These are phyloP conservation scores for Penicillium olsonii DNA, from an alignment of 2,329 filamentous ascomycete species.

Conservation along the genomic window DNA sequence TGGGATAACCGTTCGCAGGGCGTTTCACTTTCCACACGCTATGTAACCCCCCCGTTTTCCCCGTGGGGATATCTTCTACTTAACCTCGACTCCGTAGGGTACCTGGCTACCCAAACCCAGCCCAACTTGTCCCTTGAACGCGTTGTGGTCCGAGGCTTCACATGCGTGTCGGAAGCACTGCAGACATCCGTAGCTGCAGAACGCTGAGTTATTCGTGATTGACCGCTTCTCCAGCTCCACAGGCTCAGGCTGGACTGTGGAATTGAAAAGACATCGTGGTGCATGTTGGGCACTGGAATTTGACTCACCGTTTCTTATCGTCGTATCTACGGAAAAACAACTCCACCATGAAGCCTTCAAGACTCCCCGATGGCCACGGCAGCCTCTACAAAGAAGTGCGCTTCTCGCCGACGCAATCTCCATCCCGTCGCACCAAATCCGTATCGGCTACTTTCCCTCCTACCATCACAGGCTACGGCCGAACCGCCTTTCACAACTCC, in stretches of 20 bases:
- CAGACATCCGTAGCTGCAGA: background rate
- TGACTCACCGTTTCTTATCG: background rate
- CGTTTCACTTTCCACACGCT: background rate
- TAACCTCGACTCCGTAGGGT: background rate
- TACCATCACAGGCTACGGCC: slow-evolving; percentile 27
- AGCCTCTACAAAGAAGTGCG: slow-evolving; percentile 44
- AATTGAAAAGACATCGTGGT: background rate
- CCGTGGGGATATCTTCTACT: background rate
- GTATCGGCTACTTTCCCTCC: slow-evolving; percentile 40
- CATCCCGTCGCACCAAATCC: slow-evolving; percentile 41
- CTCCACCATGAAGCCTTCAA: slow-evolving; percentile 28
- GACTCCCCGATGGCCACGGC: slow-evolving; percentile 35
- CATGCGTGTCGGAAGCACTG: slow-evolving; percentile 1
- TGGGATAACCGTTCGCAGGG: background rate
- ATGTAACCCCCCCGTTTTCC: background rate
- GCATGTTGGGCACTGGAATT: slow-evolving; percentile 6
- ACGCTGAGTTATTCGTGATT: slow-evolving; percentile 1
- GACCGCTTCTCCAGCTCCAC: slow-evolving; percentile 8
- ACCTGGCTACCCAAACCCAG: slow-evolving; percentile 6
- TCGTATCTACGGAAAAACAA: slow-evolving; percentile 3
- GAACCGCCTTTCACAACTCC: slow-evolving; percentile 16
- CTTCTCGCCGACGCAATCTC: slow-evolving; percentile 42
- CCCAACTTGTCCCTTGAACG: slow-evolving; percentile 1
- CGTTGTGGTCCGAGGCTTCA: background rate
- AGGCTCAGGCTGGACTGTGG: background rate